Evolutionary conservation across 2,329 filamentous ascomycete genomes (phyloP).

Genomic region (Claviceps capensis): DNA sequence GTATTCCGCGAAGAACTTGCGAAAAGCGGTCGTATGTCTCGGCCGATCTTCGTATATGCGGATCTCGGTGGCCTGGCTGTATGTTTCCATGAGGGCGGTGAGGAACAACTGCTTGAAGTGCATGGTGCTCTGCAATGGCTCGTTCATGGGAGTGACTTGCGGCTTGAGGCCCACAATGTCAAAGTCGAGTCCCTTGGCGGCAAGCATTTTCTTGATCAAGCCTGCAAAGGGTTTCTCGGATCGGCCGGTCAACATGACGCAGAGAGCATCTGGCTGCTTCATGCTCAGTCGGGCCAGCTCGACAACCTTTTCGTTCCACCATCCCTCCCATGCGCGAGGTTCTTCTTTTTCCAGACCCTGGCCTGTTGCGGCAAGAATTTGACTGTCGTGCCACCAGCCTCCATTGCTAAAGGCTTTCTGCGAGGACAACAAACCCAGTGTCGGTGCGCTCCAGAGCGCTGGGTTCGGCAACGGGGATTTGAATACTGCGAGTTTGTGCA

Average conservation of each 20-base stretch:
- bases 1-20: constrained; percentile 68
- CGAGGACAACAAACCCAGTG: constrained; percentile 62
- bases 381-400: constrained; percentile 94
- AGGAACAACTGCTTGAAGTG: constrained; percentile 84
- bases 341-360: constrained; percentile 74
- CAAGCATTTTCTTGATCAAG: constrained; percentile 67
- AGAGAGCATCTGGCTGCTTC: constrained; percentile 71
- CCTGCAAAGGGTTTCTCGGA: constrained; percentile 64
- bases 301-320: constrained; percentile 90
- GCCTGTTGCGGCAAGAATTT: constrained; percentile 75
- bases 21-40: constrained; percentile 65
- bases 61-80: constrained; percentile 69
- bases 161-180: constrained; percentile 86
- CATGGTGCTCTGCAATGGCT: constrained; percentile 74
- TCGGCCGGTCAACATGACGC: constrained; percentile 77
- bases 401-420: constrained; percentile 68
- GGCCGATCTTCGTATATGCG: constrained; percentile 56
- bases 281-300: constrained; percentile 70
- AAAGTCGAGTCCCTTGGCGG: constrained; percentile 67
- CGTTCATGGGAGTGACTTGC: constrained; percentile 61
- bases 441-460: constrained; percentile 69
- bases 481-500: constrained; percentile 49
- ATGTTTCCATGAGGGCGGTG: constrained; percentile 70
- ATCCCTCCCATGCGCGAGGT: constrained; percentile 70
- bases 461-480: constrained; percentile 80